These are phyloP conservation scores for Pseudodiploospora longispora DNA, from an alignment of 2,329 filamentous ascomycete genomes.

Conservation along the genomic window DNA sequence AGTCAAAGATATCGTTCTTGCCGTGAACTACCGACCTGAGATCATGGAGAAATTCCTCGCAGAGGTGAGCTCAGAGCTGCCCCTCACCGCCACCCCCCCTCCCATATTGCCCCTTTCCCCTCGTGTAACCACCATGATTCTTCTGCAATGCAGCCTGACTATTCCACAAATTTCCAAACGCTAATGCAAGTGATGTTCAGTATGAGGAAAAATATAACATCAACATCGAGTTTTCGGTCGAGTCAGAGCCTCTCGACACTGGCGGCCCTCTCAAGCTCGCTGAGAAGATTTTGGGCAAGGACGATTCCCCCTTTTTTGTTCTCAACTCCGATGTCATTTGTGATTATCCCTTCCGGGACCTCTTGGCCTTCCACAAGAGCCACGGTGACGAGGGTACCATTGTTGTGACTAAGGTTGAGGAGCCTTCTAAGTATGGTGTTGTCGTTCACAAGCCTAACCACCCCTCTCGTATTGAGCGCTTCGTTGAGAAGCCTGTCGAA, in stretches of 20 bases:
- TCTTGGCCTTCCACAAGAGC: slow-evolving; percentile 82
- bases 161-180: not conserved
- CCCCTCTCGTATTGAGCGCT: slow-evolving; percentile 87
- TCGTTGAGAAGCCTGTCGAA: slow-evolving; percentile 98
- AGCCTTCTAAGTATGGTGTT: slow-evolving; percentile 98
- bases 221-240: slow-evolving; percentile 94
- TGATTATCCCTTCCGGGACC: slow-evolving; percentile 89
- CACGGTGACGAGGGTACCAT: slow-evolving; percentile 97
- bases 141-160: not conserved
- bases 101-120: not conserved
- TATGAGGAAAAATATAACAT: slow-evolving; percentile 90
- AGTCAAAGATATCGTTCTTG: slow-evolving; percentile 94
- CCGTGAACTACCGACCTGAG: slow-evolving; percentile 97
- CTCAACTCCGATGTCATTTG: slow-evolving; percentile 98
- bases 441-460: slow-evolving; percentile 95
- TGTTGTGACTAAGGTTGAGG: slow-evolving; percentile 96
- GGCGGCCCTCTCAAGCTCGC: slow-evolving; percentile 93
- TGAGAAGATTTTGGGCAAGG: slow-evolving; percentile 84
- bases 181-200: slow-evolving; percentile 30
- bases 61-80: slow-evolving; percentile 49
- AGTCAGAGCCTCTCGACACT: slow-evolving; percentile 90
- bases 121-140: not conserved
- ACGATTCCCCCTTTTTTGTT: slow-evolving; percentile 93
- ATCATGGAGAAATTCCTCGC: slow-evolving; percentile 91
- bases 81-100: not conserved